A percentile compares a stretch with the other conserved stretches of the same genome.
These are phyloP conservation scores for Chytriomyces sp. DNA, from an alignment of 192 early-diverging fungal species.

Conservation along the genomic window DNA sequence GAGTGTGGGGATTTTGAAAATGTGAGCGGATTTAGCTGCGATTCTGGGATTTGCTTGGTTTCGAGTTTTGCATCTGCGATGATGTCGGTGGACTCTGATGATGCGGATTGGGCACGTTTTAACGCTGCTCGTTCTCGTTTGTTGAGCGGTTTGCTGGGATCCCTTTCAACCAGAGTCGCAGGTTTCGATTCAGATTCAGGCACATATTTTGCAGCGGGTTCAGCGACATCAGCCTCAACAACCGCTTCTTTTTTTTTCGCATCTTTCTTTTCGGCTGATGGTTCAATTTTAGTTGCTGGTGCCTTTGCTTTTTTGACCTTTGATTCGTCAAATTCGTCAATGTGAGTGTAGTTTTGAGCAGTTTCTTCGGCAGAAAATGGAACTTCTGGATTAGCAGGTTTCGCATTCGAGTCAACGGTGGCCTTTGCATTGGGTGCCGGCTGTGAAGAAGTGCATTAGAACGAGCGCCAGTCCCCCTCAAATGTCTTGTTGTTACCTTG, in stretches of 20 bases:
- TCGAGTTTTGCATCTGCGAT: background rate
- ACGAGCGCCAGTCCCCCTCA: background rate
- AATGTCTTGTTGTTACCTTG: conserved; percentile 53
- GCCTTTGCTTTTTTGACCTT: conserved; percentile 40
- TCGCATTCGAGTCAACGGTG: background rate
- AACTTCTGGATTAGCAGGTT: conserved; percentile 25
- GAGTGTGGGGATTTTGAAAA: conserved; percentile 18
- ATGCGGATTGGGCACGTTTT: background rate
- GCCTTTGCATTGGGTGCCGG: background rate
- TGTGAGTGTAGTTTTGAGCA: conserved; percentile 61
- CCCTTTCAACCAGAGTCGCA: conserved; percentile 24
- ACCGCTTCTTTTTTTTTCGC: conserved; percentile 11
- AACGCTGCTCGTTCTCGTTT: conserved; percentile 20
- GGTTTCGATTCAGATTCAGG: conserved; percentile 42
- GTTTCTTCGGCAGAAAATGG: conserved; percentile 35
- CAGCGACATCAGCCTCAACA: conserved; percentile 38
- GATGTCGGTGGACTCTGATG: background rate
- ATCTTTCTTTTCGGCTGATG: background rate
- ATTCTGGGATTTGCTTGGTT: conserved; percentile 13
- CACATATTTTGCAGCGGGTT: conserved; percentile 46
- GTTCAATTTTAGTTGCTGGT: background rate
- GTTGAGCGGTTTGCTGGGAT: conserved; percentile 13
- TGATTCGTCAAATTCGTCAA: conserved; percentile 82
- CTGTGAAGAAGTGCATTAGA: background rate
- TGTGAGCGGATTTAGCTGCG: conserved; percentile 20